These are phyloP conservation scores for Pestalotiopsis sp. DNA, from an alignment of 2,329 filamentous ascomycete species.

Conservation along the genomic window DNA sequence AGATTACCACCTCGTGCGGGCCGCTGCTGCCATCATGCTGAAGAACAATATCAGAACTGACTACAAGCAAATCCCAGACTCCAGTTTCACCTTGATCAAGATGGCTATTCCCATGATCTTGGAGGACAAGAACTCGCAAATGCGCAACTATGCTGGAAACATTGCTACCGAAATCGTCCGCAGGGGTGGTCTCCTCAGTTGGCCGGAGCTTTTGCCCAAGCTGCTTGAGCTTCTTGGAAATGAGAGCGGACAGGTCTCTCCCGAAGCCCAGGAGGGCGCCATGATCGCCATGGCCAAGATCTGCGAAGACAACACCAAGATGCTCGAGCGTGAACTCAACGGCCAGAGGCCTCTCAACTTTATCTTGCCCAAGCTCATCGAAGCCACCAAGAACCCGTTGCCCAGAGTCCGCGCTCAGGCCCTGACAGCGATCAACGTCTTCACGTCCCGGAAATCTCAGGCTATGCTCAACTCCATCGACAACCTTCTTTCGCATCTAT, in stretches of 20 bases:
- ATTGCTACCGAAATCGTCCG: slow-evolving; percentile 92
- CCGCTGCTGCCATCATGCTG: slow-evolving; percentile 88
- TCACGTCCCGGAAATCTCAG: slow-evolving; percentile 82
- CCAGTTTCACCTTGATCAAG: slow-evolving; percentile 77
- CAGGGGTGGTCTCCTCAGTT: slow-evolving; percentile 82
- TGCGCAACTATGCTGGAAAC: slow-evolving; percentile 87
- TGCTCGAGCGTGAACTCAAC: slow-evolving; percentile 84
- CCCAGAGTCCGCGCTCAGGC: slow-evolving; percentile 80
- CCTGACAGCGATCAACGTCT: slow-evolving; percentile 86
- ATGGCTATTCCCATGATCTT: slow-evolving; percentile 77
- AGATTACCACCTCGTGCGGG: slow-evolving; percentile 77
- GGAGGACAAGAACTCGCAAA: slow-evolving; percentile 79
- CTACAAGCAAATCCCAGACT: slow-evolving; percentile 75
- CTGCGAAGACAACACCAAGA: slow-evolving; percentile 91
- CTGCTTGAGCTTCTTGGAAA: slow-evolving; percentile 80
- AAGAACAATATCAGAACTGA: slow-evolving; percentile 86
- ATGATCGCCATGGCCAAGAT: slow-evolving; percentile 94
- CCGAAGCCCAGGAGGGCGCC: slow-evolving; percentile 83
- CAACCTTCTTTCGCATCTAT: slow-evolving; percentile 78
- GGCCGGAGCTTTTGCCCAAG: slow-evolving; percentile 88
- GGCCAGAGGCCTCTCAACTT: slow-evolving; percentile 86
- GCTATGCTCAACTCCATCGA: slow-evolving; percentile 82
- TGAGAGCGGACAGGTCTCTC: slow-evolving; percentile 65
- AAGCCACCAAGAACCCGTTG: slow-evolving; percentile 77
- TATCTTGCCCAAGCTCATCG: slow-evolving; percentile 86